Evolutionary conservation across 345 rosid genomes (phyloP).

Genomic region (Tarenaya hassleriana): DNA sequence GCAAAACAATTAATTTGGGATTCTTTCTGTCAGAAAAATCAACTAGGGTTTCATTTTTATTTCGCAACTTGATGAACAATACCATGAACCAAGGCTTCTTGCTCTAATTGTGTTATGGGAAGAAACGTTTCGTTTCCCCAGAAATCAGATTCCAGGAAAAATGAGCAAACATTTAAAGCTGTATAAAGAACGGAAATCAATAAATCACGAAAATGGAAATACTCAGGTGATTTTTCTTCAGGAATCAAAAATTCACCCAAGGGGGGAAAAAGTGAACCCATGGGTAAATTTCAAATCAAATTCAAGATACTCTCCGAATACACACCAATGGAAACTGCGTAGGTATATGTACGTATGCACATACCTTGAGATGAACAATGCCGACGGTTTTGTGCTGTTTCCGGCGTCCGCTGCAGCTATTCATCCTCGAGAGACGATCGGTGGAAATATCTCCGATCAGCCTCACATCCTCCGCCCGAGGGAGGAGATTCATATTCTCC

Average conservation of each 20-base stretch:
- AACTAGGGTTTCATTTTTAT: slow-evolving; percentile 24
- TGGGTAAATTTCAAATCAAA: not conserved
- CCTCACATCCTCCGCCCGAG: slow-evolving; percentile 51
- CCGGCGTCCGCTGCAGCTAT: slow-evolving; percentile 50
- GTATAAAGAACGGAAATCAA: slow-evolving; percentile 11
- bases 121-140: slow-evolving; percentile 28
- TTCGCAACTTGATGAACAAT: slow-evolving; percentile 29
- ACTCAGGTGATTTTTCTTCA: slow-evolving; percentile 18
- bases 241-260: slow-evolving; percentile 11
- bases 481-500: slow-evolving; percentile 46
- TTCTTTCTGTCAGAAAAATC: slow-evolving; percentile 8
- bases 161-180: not conserved
- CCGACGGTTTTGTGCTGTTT: slow-evolving; percentile 61
- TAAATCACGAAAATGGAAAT: slow-evolving; percentile 24
- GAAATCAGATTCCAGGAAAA: slow-evolving; percentile 7
- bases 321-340: not conserved
- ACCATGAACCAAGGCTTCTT: slow-evolving; percentile 31
- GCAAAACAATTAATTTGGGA: not conserved
- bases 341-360: not conserved
- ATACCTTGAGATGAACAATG: slow-evolving; percentile 87
- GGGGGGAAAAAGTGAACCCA: not conserved
- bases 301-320: slow-evolving; percentile 5
- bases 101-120: slow-evolving; percentile 33
- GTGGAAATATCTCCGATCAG: slow-evolving; percentile 70
- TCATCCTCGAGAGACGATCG: slow-evolving; percentile 46